Base-by-base conservation (phyloP, 371 early-diverging fungal species). In the Syncephalastrum contaminatum region DNA sequence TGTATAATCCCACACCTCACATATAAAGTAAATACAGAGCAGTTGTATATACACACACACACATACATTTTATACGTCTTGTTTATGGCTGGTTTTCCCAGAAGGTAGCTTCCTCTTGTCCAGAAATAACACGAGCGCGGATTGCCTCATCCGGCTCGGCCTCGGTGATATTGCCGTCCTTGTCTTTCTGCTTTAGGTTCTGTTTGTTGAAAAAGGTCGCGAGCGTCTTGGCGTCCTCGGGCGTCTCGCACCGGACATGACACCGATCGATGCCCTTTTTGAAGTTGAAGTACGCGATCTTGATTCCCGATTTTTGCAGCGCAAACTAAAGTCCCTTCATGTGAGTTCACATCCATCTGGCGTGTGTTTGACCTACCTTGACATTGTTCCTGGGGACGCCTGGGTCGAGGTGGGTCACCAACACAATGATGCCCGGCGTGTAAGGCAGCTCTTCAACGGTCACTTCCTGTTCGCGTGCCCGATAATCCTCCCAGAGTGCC, bases 251-350 rank as follows among this genome's bases (percentile, higher is more conserved):
- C 36, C 36, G 36, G 12, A 30, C 36, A 30, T 30, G 41, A 4
- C 41, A 39, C 16, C 16, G 51, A 36, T 36, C 16, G 36, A 18
- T 36, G 7, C 13, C 51, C 45, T 68, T 73, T 43, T 70, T 73
- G 22, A 66, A 55, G 12, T 64, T 63, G 45, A 72, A 56, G 47
- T 62, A 77, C 1, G 62, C 66, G 48, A 77, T 43, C 4, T 54
- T 40, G 4, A 62, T 55, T n/a, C 64, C 70, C 1, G 77, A 66
- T 18, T 63, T 48, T 41, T 73, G 54, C 36, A 77, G 10, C 8
- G 4, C n/a, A 19, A 22, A 21, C 44, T 7, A 4, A 1, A 51
- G 10, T 3, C 12, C 14, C 52, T 47, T 15, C 45, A 47, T 19
- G 1, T 10, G 40, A 41, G 7, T 16, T 10, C 10, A 5, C 36